Evolutionary conservation across 169 alveolate species (phyloP).

Genomic region (Eimeria maxima): DNA sequence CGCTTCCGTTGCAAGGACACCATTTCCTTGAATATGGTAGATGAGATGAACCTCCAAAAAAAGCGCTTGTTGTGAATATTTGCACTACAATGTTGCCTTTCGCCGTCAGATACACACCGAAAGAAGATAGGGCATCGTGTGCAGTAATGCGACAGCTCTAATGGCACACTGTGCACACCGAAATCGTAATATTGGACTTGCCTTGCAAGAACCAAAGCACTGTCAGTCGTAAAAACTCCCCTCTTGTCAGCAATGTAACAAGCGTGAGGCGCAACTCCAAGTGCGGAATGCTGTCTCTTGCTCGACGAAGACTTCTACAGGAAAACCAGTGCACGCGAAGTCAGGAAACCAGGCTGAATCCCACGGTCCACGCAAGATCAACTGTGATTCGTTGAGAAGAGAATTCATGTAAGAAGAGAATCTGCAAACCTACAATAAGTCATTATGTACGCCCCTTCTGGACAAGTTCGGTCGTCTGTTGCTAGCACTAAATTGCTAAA

Average conservation of each 20-base stretch:
- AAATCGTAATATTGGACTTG: no score
- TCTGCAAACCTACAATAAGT: neutral
- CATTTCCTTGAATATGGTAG: neutral
- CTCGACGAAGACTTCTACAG: neutral
- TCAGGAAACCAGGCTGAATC: neutral
- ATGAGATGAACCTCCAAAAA: neutral
- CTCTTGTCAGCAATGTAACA: no score
- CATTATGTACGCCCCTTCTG: neutral
- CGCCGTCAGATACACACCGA: neutral
- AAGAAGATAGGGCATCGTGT: neutral
- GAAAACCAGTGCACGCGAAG: neutral
- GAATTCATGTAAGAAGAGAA: neutral
- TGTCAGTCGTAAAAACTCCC: no score
- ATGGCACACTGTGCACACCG: no score
- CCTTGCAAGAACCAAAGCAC: no score
- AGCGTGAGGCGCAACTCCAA: no score
- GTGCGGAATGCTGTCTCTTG: no score
- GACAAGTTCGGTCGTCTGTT: neutral
- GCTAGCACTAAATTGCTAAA: neutral
- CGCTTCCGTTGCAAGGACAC: neutral
- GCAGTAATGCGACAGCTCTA: no score
- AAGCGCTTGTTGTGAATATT: neutral
- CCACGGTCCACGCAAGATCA: neutral
- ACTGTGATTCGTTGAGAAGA: neutral
- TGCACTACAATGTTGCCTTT: neutral